Conservation (phyloP, 768 basidiomycete species). For the Postia placenta region DNA sequence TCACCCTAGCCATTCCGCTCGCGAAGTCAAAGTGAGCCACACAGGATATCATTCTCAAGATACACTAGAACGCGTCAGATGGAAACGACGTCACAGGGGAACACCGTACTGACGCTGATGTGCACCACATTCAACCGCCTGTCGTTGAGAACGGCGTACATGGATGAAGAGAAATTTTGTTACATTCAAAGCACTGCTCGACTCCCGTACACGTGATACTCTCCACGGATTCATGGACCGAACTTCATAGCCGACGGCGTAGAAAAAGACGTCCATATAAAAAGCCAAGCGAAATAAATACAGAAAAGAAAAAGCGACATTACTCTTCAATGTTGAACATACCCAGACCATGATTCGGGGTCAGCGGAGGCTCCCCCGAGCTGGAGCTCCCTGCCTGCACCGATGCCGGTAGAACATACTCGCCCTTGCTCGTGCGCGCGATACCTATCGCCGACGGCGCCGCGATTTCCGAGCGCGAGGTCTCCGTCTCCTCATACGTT, state of each 20-base stretch:
- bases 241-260: neutral
- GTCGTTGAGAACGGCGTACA: too few species aligned
- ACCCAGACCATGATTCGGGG: neutral
- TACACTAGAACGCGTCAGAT: too few species aligned
- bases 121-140: too few species aligned
- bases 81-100: too few species aligned
- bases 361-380: neutral
- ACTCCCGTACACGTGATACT: too few species aligned
- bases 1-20: too few species aligned
- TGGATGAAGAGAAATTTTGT: too few species aligned
- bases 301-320: neutral
- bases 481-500: constrained; percentile 19
- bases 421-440: constrained; percentile 3
- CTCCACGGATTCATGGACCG: neutral
- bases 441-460: neutral
- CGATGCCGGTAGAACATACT: constrained; percentile 1
- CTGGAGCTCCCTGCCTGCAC: neutral
- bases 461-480: neutral
- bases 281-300: neutral
- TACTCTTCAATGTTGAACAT: constrained; percentile 3
- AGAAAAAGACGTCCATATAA: too few species aligned
- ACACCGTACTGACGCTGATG: too few species aligned
- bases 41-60: too few species aligned
- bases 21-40: too few species aligned
- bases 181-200: too few species aligned